Evolutionary conservation across 257 asterid genomes (phyloP).

Genomic region (Fraxinus americana): DNA sequence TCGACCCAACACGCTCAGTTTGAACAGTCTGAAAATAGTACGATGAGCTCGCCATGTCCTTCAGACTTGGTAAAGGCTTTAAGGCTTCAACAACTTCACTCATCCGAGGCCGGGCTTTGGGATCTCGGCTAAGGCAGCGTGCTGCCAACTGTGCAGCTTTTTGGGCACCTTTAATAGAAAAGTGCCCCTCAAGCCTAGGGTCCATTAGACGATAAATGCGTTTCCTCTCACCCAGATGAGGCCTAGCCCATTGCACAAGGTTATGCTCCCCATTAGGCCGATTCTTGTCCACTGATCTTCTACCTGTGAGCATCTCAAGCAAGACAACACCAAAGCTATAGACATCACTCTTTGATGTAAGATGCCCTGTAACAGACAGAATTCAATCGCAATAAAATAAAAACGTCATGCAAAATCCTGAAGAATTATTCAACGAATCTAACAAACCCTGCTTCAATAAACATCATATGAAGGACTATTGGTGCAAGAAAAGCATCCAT

Average conservation of each 20-base stretch:
- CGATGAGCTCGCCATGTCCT: constrained; percentile 74
- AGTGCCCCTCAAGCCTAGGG: constrained; percentile 65
- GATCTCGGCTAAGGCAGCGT: constrained; percentile 58
- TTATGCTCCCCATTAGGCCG: constrained; percentile 67
- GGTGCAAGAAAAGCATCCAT: too few species aligned
- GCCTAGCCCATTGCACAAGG: constrained; percentile 67
- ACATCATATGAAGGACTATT: too few species aligned
- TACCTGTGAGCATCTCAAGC: constrained; percentile 58
- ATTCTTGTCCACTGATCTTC: constrained; percentile 70
- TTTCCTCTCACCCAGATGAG: constrained; percentile 53
- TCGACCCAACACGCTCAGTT: constrained; percentile 40
- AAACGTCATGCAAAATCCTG: not conserved
- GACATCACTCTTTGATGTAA: constrained; percentile 64
- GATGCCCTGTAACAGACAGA: constrained; percentile 44
- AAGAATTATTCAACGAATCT: not conserved
- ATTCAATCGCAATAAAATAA: constrained; percentile 9
- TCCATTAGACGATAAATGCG: constrained; percentile 58
- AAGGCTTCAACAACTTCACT: constrained; percentile 61
- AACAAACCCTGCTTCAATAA: not conserved
- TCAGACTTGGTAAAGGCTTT: constrained; percentile 62
- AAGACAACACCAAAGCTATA: constrained; percentile 66
- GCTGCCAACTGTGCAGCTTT: constrained; percentile 62
- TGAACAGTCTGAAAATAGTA: constrained; percentile 63
- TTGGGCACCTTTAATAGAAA: constrained; percentile 64
- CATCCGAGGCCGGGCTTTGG: constrained; percentile 56